Evolutionary conservation across 192 early-diverging fungal genomes (phyloP).

Genomic region (Backusella macrospora): DNA sequence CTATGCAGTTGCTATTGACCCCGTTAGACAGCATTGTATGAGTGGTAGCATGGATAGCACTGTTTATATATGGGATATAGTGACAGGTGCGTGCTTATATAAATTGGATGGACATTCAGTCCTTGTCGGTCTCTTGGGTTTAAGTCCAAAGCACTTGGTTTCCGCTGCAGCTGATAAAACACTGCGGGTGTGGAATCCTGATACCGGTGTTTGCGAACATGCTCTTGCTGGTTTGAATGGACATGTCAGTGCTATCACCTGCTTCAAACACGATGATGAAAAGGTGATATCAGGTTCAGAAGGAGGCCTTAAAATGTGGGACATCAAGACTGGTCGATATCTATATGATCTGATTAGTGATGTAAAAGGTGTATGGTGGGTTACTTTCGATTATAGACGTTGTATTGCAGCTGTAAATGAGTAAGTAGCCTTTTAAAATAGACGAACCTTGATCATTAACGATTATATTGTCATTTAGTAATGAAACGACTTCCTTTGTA

Average conservation of each 20-base stretch:
- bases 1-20: conserved; percentile 89
- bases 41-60: conserved; percentile 94
- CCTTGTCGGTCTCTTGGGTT: conserved; percentile 89
- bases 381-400: conserved; percentile 85
- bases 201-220: conserved; percentile 62
- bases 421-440: conserved; percentile 16
- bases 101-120: conserved; percentile 90
- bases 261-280: conserved; percentile 93
- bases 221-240: conserved; percentile 55
- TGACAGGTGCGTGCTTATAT: conserved; percentile 75
- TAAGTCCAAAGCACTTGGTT: conserved; percentile 83
- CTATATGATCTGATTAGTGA: conserved; percentile 81
- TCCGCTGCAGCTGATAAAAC: conserved; percentile 94
- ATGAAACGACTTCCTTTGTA: conserved; percentile 74
- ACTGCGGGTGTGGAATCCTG: conserved; percentile 88
- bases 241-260: conserved; percentile 90
- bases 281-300: conserved; percentile 97
- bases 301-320: conserved; percentile 95
- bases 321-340: conserved; percentile 80
- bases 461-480: conserved; percentile 16
- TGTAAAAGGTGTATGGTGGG: conserved; percentile 90
- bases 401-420: conserved; percentile 79
- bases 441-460: neutral
- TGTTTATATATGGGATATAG: conserved; percentile 91
- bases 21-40: conserved; percentile 81